Evolutionary conservation across 768 basidiomycete genomes (phyloP).

Genomic region (Austroboletus eburneus): DNA sequence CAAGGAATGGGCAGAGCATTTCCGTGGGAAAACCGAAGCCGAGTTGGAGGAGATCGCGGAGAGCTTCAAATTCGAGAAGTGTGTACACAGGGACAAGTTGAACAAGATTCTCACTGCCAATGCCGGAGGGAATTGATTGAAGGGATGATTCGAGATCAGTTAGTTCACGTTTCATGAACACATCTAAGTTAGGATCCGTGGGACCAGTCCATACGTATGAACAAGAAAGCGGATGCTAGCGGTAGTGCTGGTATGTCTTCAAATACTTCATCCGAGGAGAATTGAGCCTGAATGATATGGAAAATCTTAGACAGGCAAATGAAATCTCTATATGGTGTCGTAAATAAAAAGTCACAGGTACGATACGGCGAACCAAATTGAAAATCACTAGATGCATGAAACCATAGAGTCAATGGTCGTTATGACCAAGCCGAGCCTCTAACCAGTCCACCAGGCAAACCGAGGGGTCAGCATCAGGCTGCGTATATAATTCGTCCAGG

Average conservation of each 20-base stretch:
- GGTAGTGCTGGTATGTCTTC: too few relatives aligned
- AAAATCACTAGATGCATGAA: background rate
- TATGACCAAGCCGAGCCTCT: slow-evolving; percentile 24
- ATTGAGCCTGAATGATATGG: too few relatives aligned
- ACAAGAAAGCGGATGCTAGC: too few relatives aligned
- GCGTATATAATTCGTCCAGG: slow-evolving; percentile 43
- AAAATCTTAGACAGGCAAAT: background rate
- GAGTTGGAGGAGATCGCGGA: slow-evolving; percentile 72
- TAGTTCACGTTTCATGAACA: too few relatives aligned
- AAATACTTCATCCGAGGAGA: too few relatives aligned
- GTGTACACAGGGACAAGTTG: slow-evolving; percentile 62
- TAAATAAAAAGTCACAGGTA: too few relatives aligned
- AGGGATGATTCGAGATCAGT: too few relatives aligned
- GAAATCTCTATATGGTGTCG: background rate
- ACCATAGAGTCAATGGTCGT: slow-evolving; percentile 19
- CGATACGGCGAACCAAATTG: background rate
- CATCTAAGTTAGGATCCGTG: too few relatives aligned
- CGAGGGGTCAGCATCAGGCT: slow-evolving; percentile 29
- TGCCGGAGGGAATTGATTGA: slow-evolving; percentile 21
- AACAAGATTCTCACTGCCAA: slow-evolving; percentile 50
- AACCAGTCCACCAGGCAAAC: slow-evolving; percentile 43
- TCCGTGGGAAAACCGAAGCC: slow-evolving; percentile 49
- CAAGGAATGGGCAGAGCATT: slow-evolving; percentile 70
- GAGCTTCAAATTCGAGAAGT: slow-evolving; percentile 70
- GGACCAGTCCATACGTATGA: too few relatives aligned